Conservation (phyloP, 768 basidiomycete species). For the Leccinum incarnatum region DNA sequence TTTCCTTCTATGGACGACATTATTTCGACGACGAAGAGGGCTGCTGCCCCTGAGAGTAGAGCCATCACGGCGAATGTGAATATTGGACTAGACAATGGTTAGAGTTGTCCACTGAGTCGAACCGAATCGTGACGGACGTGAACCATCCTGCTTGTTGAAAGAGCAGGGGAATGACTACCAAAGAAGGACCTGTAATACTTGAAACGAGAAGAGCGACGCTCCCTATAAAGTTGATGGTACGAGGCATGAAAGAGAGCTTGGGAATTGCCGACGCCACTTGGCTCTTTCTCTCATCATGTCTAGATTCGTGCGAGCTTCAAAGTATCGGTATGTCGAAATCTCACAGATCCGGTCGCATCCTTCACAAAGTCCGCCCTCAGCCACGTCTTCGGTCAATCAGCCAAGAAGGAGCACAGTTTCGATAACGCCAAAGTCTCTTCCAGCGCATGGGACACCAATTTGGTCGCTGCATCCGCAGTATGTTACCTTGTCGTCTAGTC, state of each 20-base stretch:
- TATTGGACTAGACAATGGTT: constrained; percentile 10
- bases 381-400: constrained; percentile 87
- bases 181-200: constrained; percentile 22
- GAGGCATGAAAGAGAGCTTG: constrained; percentile 9
- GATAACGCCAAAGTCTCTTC: constrained; percentile 86
- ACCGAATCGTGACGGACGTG: constrained; percentile 13
- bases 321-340: constrained; percentile 64
- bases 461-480: constrained; percentile 82
- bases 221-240: constrained; percentile 21
- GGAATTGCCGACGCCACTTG: too few relatives aligned
- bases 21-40: constrained; percentile 19
- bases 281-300: constrained; percentile 50
- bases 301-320: constrained; percentile 81
- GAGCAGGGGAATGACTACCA: constrained; percentile 21
- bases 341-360: constrained; percentile 8
- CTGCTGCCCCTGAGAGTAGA: constrained; percentile 19
- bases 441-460: constrained; percentile 95
- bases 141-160: constrained; percentile 29
- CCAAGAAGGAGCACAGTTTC: constrained; percentile 78
- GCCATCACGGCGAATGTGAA: constrained; percentile 18
- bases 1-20: constrained; percentile 21
- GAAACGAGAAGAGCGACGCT: constrained; percentile 28
- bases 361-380: constrained; percentile 36
- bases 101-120: background rate
- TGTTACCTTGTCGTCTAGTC: background rate